Evolutionary conservation across 2,329 filamentous ascomycete species (phyloP).

Genomic region (Paecilomyces variotii): DNA sequence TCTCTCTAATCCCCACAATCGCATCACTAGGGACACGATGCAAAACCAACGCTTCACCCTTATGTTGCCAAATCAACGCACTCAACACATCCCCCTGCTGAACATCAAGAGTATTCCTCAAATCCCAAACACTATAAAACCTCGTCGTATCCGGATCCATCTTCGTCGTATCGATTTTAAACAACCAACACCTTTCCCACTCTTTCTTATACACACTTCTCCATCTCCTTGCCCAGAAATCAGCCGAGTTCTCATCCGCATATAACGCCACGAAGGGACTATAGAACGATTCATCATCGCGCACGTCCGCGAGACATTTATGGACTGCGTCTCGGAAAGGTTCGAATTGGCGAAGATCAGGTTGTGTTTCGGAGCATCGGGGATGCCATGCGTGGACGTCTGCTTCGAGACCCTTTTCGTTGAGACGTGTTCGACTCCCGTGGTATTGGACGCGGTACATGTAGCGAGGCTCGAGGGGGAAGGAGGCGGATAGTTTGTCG

Average conservation of each 20-base stretch:
- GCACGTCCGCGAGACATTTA: background rate
- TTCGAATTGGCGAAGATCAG: background rate
- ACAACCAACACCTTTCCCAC: background rate
- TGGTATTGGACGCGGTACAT: background rate
- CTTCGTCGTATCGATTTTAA: background rate
- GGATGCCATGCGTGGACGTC: background rate
- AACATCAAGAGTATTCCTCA: background rate
- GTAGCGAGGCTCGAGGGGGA: background rate
- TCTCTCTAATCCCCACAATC: background rate
- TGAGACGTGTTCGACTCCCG: background rate
- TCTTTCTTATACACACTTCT: background rate
- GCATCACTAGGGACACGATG: background rate
- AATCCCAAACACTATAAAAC: background rate
- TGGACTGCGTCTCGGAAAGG: background rate
- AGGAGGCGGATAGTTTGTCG: background rate
- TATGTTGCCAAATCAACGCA: background rate
- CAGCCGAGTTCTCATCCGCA: background rate
- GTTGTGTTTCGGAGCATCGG: background rate
- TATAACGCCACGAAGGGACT: background rate
- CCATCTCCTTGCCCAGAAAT: background rate
- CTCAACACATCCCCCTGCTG: background rate
- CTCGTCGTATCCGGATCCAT: background rate
- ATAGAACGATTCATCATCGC: background rate
- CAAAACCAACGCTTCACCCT: background rate
- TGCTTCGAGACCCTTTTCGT: background rate